Base-by-base conservation (phyloP, 2,329 filamentous ascomycete genomes). In the Xylaria sp. region DNA sequence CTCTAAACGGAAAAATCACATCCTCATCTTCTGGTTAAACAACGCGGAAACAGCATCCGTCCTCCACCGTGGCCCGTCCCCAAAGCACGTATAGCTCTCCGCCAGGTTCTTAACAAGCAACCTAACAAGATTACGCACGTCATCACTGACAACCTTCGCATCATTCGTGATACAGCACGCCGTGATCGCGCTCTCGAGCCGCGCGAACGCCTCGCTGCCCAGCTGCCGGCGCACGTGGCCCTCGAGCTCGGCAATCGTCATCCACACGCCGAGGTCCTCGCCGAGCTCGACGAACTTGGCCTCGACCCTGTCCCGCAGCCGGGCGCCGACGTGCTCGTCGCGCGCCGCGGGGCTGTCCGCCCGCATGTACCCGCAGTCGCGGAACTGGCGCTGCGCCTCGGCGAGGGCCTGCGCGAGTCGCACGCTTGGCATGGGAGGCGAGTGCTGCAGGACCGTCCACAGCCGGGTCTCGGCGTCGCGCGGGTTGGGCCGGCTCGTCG, bases 41-140 rank as follows among this genome's bases (percentile, higher is more conserved):
- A 76, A 37, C 18, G 68, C 61, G 18, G 68, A 69, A 12, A 75
- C 46, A 3, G 25, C 23, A 37, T 75, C 72, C 7, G 65, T 46
- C 23, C 64, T 70, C 76, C 76, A 78, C 28, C 74, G 70, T n/a
- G 76, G 77, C 23, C 76, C 76, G 59, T 77, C 65, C 1, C 76
- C 77, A 39, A 77, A 77, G 41, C 77, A 78, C 2, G 72, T 70
- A 58, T 63, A 77, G n/a, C 57, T 72, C 52, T 66, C 71, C 2
- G 72, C 69, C 3, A 78, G 54, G 15, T 68, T 73, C 39, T 72
- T 67, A 9, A 78, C 61, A 10, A 70, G 58, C 46, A 69, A 25
- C 34, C 66, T 46, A 12, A 70, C 56, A 18, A 73, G 61, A 39
- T 28, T n/a, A n/a, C 54, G 25, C 32, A 54, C 61, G 0, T 72